A percentile compares a stretch with the other conserved stretches of the same genome.
Evolutionary conservation across 2,329 filamentous ascomycete genomes (phyloP).

Genomic region (Anisogramma anomala): DNA sequence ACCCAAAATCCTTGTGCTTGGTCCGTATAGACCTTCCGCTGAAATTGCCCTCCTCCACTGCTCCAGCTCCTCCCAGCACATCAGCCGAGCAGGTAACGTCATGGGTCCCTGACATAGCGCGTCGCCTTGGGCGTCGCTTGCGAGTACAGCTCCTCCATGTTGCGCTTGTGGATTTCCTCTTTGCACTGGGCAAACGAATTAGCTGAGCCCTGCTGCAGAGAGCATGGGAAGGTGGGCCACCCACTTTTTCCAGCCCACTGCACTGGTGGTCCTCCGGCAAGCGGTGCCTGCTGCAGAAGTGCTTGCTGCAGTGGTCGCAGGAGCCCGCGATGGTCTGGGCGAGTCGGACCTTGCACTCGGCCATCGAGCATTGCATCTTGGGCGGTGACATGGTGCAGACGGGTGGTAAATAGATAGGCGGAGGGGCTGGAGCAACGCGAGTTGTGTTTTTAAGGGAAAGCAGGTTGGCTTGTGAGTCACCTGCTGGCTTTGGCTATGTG

Average conservation of each 20-base stretch:
- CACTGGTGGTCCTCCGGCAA: constrained; percentile 93
- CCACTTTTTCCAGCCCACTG: constrained; percentile 75
- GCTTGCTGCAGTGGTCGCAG: constrained; percentile 86
- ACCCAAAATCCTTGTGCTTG: too few species aligned
- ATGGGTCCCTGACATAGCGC: too few species aligned
- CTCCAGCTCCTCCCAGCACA: too few species aligned
- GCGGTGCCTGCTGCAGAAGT: constrained; percentile 91
- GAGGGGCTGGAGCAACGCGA: too few species aligned
- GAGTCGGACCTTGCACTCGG: constrained; percentile 66
- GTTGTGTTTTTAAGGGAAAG: too few species aligned
- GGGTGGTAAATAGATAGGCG: too few species aligned
- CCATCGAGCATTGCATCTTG: constrained; percentile 77
- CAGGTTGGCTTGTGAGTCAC: too few species aligned
- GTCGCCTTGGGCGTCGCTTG: constrained; percentile 83
- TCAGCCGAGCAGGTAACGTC: too few species aligned
- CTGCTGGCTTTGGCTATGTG: too few species aligned
- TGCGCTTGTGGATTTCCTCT: constrained; percentile 89
- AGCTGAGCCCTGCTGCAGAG: constrained; percentile 4
- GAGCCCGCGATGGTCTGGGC: constrained; percentile 95
- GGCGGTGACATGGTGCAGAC: constrained; percentile 47
- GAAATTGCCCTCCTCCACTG: too few species aligned
- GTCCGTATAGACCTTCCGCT: too few species aligned
- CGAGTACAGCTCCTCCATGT: constrained; percentile 79
- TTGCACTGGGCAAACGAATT: constrained; percentile 52
- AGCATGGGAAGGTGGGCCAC: constrained; percentile 27